phyloP scores from a whole-genome alignment of 139 green algal genomes.

The Medakamo hakoo region DNA sequence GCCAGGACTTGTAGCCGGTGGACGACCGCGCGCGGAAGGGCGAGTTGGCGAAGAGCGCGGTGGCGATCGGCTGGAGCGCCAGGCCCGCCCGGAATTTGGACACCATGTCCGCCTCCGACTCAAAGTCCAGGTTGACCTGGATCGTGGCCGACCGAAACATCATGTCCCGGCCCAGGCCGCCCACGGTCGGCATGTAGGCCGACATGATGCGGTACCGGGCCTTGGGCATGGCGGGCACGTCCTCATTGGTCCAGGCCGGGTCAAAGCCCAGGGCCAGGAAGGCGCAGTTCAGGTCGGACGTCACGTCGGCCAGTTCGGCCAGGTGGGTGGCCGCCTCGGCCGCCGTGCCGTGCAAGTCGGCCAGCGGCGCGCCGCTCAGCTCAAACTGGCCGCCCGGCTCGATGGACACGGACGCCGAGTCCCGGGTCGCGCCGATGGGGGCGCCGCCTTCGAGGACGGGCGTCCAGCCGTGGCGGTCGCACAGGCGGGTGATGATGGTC shows the following conservation, averaged over 20 bases:
- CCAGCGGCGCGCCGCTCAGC: constrained; percentile 78
- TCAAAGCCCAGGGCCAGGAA: constrained; percentile 79
- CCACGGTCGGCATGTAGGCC: constrained; percentile 83
- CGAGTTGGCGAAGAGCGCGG: constrained; percentile 93
- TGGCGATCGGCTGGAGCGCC: constrained; percentile 82
- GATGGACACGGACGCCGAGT: constrained; percentile 83
- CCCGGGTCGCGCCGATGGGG: constrained; percentile 73
- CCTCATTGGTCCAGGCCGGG: constrained; percentile 63
- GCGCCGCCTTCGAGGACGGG: constrained; percentile 70
- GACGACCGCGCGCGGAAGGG: constrained; percentile 87
- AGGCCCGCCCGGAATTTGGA: constrained; percentile 90
- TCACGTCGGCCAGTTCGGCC: constrained; percentile 44
- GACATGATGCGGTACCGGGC: constrained; percentile 55
- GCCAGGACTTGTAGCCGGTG: constrained; percentile 48
- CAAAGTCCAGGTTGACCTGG: constrained; percentile 94
- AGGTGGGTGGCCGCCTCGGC: constrained; percentile 92
- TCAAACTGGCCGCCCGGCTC: constrained; percentile 98
- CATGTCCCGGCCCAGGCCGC: constrained; percentile 89
- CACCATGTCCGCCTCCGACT: constrained; percentile 90
- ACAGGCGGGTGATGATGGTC: constrained; percentile 53
- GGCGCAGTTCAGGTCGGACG: constrained; percentile 28
- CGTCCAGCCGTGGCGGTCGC: constrained; percentile 64
- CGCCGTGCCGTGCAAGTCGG: constrained; percentile 82
- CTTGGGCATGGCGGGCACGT: constrained; percentile 95
- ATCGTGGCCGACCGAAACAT: constrained; percentile 98